Percentiles rank a stretch among this genome's conserved stretches.
Evolutionary conservation across 768 basidiomycete genomes (phyloP).

Genomic region (Gloeostereum incarnatum): DNA sequence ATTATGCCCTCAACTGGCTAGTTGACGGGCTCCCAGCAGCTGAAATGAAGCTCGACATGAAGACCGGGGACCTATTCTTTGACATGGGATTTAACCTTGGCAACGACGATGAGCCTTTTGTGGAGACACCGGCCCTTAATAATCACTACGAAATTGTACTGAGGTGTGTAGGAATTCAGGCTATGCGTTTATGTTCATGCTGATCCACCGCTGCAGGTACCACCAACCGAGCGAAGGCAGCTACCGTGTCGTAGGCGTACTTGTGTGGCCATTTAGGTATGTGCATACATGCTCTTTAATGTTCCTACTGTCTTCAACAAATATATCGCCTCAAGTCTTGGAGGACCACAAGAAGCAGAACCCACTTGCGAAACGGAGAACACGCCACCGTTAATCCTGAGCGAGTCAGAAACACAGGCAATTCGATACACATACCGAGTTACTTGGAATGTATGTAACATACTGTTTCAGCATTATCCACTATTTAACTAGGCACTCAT

Average conservation of each 20-base stretch:
- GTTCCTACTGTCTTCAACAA: constrained; percentile 1
- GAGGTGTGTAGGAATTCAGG: constrained; percentile 34
- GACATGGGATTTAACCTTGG: constrained; percentile 96
- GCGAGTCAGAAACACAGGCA: constrained; percentile 47
- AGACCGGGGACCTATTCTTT: constrained; percentile 80
- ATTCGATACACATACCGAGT: constrained; percentile 86
- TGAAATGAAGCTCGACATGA: constrained; percentile 79
- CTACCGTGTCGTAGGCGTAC: constrained; percentile 75
- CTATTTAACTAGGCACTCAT: constrained; percentile 1
- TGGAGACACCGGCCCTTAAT: constrained; percentile 63
- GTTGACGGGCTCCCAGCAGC: constrained; percentile 91
- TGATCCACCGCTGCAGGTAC: constrained; percentile 44
- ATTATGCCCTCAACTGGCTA: constrained; percentile 92
- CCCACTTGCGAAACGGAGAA: constrained; percentile 42
- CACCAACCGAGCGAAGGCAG: constrained; percentile 60
- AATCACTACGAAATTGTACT: constrained; percentile 91
- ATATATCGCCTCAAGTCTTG: constrained; percentile 35
- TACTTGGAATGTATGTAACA: constrained; percentile 76
- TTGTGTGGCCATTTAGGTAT: constrained; percentile 37
- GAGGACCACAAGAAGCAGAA: constrained; percentile 42
- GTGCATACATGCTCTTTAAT: background rate
- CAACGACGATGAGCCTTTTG: constrained; percentile 48
- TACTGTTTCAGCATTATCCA: constrained; percentile 1
- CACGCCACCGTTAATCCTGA: constrained; percentile 43
- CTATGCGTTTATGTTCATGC: background rate